A percentile compares a stretch with the other conserved stretches of the same genome.
Evolutionary conservation across 1,284 basidiomycete genomes (phyloP).

Genomic region (Fomitopsis betulina): DNA sequence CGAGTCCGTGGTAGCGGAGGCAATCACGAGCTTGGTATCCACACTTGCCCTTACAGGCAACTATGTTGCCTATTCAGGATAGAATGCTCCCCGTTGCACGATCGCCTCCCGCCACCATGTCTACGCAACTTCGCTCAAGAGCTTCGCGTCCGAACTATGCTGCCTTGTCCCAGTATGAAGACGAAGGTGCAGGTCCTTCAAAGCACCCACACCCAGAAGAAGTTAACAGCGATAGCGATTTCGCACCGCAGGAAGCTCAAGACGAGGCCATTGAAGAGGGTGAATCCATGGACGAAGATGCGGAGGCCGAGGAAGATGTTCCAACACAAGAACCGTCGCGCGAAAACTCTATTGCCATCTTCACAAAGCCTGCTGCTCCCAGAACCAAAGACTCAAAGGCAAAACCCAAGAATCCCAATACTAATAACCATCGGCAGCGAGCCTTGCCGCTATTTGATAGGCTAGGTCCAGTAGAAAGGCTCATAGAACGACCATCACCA

Average conservation of each 20-base stretch:
- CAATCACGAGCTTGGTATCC: not conserved
- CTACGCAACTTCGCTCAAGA: slow-evolving; percentile 31
- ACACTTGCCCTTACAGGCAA: not conserved
- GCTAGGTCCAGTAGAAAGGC: slow-evolving; percentile 48
- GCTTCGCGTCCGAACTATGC: slow-evolving; percentile 31
- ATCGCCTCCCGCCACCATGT: slow-evolving; percentile 19
- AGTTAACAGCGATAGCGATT: slow-evolving; percentile 37
- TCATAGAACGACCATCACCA: slow-evolving; percentile 42
- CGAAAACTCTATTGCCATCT: slow-evolving; percentile 9
- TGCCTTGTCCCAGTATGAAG: slow-evolving; percentile 17
- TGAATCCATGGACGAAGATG: not conserved
- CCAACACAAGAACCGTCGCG: slow-evolving; percentile 19
- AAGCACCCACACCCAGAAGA: slow-evolving; percentile 12
- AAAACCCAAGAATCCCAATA: slow-evolving; percentile 49
- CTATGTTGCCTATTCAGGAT: not conserved
- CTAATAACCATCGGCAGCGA: slow-evolving; percentile 65
- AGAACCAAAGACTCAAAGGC: slow-evolving; percentile 14
- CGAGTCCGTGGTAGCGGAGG: not conserved
- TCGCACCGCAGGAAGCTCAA: slow-evolving; percentile 31
- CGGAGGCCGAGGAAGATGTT: not conserved
- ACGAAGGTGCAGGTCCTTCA: slow-evolving; percentile 24
- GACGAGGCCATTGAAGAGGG: slow-evolving; percentile 17
- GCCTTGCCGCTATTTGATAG: slow-evolving; percentile 54
- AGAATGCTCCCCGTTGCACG: not conserved
- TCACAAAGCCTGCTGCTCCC: not conserved